Percentiles rank a stretch among this genome's conserved stretches.
phyloP scores from a whole-genome alignment of 306 rosid genomes.

The Glycyrrhiza uralensis region DNA sequence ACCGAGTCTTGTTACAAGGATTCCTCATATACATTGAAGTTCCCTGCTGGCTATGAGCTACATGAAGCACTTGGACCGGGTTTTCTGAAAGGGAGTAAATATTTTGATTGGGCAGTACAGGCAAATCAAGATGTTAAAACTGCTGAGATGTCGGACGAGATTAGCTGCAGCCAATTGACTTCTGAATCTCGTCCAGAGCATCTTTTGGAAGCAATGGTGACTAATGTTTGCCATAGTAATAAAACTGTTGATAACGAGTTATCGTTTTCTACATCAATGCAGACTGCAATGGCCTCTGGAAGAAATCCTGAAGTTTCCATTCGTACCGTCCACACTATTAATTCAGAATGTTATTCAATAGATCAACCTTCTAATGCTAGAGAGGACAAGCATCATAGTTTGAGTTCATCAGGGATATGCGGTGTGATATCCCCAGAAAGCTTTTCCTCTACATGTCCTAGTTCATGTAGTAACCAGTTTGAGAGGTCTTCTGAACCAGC shows the following conservation, averaged over 20 bases:
- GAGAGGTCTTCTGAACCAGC: slow-evolving; percentile 74
- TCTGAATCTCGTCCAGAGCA: slow-evolving; percentile 61
- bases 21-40: slow-evolving; percentile 43
- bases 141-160: slow-evolving; percentile 51
- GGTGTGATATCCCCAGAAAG: slow-evolving; percentile 66
- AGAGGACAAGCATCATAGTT: slow-evolving; percentile 53
- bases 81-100: slow-evolving; percentile 52
- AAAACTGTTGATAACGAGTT: slow-evolving; percentile 50
- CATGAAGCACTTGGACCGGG: slow-evolving; percentile 94
- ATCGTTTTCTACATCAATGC: slow-evolving; percentile 57
- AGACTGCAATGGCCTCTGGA: slow-evolving; percentile 55
- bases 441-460: slow-evolving; percentile 69
- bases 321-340: slow-evolving; percentile 37
- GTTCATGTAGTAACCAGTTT: slow-evolving; percentile 67
- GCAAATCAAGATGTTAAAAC: slow-evolving; percentile 43
- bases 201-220: slow-evolving; percentile 89
- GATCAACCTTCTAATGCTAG: slow-evolving; percentile 55
- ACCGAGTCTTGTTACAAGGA: slow-evolving; percentile 33
- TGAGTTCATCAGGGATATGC: slow-evolving; percentile 72
- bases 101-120: slow-evolving; percentile 43
- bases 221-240: slow-evolving; percentile 56
- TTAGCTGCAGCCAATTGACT: slow-evolving; percentile 65
- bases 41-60: slow-evolving; percentile 95
- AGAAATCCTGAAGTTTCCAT: slow-evolving; percentile 60
- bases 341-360: slow-evolving; percentile 58